Evolutionary conservation across 2,329 filamentous ascomycete genomes (phyloP), one percentile per base, ranked within the genome.

Genomic region (Bipolaris victoriae): DNA sequence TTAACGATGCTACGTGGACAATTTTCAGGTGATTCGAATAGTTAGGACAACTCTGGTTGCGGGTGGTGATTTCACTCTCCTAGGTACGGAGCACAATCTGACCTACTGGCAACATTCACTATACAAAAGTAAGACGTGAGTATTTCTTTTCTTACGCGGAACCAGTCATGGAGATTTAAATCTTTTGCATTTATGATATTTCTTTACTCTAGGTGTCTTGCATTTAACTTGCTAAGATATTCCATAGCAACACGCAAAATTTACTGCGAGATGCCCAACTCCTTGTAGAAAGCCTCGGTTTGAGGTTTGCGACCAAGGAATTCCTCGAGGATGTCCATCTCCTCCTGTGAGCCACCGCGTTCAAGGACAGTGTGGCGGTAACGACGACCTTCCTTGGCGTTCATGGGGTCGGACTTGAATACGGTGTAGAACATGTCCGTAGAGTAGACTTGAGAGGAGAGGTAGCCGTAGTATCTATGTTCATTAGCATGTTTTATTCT

Each of bases 351-450:
- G 0, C 91, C 91, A 36, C 91, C 91, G 63, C 86, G 86, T 79
- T 93, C 89, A 4, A 95, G 80, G 20, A 95, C 90, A 0, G 86
- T 90, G 76, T 92, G 88, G 52, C 91, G 83, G 78, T 94, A 95
- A 57, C 90, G 79, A 13, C 90, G 82, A 1, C 91, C 91, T 72
- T 92, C 86, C 63, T 84, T 84, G 31, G 82, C 83, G 73, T 92
- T 85, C 90, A 94, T 92, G 0, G 91, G 91, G 73, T 93, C 82
- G 65, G 85, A 81, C 79, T 89, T 88, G 79, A 95, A 95, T 45
- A 90, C 88, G 0, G 84, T 84, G 77, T 91, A 87, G 81, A 94
- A 96, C 90, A 96, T 94, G 76, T 96, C 91, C 24, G 89, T 85
- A 20, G 88, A 90, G 78, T 93, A 95, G 16, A 95, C 91, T 74